Evolutionary conservation across 2,329 filamentous ascomycete genomes (phyloP), one percentile per base, ranked within the genome.

Genomic region (Pseudopithomyces maydicus): DNA sequence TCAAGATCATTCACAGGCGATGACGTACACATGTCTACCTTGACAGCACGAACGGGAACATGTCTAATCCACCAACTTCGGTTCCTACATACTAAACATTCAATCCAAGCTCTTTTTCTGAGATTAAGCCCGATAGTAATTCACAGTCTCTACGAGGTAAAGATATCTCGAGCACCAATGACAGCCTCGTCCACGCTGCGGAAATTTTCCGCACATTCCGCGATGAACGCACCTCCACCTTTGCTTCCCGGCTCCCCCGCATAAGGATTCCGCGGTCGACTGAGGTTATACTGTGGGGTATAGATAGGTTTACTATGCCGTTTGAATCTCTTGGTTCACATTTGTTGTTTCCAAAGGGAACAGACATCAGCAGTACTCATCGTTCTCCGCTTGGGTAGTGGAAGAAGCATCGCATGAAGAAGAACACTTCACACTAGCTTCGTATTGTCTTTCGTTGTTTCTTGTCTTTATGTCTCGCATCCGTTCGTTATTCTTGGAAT

Each of bases 191-290:
- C 47, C 45, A 36, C 26, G 26, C 15, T 26, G 39, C 55, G 55
- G 57, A 59, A 57, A 14, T 3, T 20, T 59, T 59, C 56, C 56
- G 56, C 56, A 35, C 52, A 41, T 52, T 53, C 48, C 56, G 43
- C 52, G 36, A 43, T 19, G 26, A 39, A 26, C 12, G 6, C 43
- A 39, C 35, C 41, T 33, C 12, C 39, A 26, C 20, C 36, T 5
- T 29, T 29, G 5, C 26, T 29, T 29, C 26, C 26, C 26, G 26
- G 26, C 20, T 5, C 42, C 51, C 55, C 50, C 50, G 55, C 55
- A 57, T 57, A 11, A 14, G 35, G 42, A 52, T 47, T 36, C 54
- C 47, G 15, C 50, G 42, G 54, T 43, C 23, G 35, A 19, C 41
- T 15, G 38, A 35, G 20, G 32, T 43, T 7, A 3, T 36, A 17